Conservation (phyloP, 768 basidiomycete species). For the Suillus subaureus region DNA sequence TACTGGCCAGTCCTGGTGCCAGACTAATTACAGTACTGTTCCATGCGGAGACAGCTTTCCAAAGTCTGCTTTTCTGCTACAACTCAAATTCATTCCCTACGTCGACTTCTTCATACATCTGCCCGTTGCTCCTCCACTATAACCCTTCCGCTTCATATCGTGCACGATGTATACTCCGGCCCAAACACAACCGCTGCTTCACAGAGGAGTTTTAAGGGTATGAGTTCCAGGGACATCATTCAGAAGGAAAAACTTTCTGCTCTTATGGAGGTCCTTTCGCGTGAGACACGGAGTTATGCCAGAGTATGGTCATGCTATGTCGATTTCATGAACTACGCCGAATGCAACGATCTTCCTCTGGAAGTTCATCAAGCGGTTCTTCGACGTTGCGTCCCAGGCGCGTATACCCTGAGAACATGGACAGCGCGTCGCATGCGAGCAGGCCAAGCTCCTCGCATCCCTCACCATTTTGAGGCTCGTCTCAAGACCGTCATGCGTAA, state of each 20-base stretch:
- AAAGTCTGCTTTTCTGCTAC: slow-evolving; percentile 4
- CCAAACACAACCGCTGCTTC: slow-evolving; percentile 3
- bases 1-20: slow-evolving; percentile 1
- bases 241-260: slow-evolving; percentile 30
- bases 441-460: slow-evolving; percentile 36
- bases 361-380: slow-evolving; percentile 72
- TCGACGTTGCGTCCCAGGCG: slow-evolving; percentile 60
- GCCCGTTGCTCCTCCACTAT: not conserved
- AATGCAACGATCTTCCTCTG: slow-evolving; percentile 54
- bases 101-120: slow-evolving; percentile 3
- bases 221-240: slow-evolving; percentile 8
- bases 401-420: slow-evolving; percentile 45
- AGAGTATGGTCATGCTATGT: slow-evolving; percentile 69
- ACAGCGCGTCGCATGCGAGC: slow-evolving; percentile 44
- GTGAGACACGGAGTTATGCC: slow-evolving; percentile 40
- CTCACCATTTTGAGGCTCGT: slow-evolving; percentile 66
- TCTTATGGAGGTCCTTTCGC: slow-evolving; percentile 33
- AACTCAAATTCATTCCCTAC: not conserved
- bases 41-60: slow-evolving; percentile 9
- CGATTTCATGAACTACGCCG: slow-evolving; percentile 53
- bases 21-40: not conserved
- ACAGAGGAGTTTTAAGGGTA: not conserved
- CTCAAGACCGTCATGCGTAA: slow-evolving; percentile 70
- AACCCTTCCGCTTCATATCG: slow-evolving; percentile 3
- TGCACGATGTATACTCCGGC: slow-evolving; percentile 4